Conservation (phyloP, 495 filamentous ascomycete species). For the Tuber umbilicatum region DNA sequence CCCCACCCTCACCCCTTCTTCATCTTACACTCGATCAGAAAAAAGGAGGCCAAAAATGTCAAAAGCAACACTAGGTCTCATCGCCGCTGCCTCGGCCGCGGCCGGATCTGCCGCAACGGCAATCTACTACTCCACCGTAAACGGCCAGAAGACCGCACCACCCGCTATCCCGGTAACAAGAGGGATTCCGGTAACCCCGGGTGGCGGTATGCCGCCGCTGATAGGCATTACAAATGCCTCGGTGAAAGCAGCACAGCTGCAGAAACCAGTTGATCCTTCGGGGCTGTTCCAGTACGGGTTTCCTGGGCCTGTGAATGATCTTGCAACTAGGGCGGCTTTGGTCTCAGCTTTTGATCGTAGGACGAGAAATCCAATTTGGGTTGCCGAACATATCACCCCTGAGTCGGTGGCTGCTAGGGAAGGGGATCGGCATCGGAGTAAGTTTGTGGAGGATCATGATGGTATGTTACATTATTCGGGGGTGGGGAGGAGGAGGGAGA, state of each 20-base stretch:
- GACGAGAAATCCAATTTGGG: conserved; percentile 88
- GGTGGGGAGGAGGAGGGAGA: no score
- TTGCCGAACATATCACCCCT: conserved; percentile 96
- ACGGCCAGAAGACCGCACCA: conserved; percentile 14
- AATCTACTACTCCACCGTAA: conserved; percentile 54
- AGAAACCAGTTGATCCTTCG: conserved; percentile 65
- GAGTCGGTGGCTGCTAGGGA: conserved; percentile 64
- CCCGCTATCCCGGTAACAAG: conserved; percentile 28
- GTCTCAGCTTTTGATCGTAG: conserved; percentile 86
- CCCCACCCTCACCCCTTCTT: background rate
- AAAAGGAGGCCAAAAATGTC: conserved; percentile 54
- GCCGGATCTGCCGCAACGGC: conserved; percentile 79
- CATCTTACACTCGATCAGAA: background rate
- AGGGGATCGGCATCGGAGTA: conserved; percentile 75
- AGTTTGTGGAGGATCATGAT: conserved; percentile 67
- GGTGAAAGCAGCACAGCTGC: conserved; percentile 12
- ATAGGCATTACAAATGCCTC: background rate
- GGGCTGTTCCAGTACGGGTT: conserved; percentile 96
- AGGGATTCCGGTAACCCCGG: background rate
- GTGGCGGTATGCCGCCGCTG: background rate
- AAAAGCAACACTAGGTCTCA: conserved; percentile 76
- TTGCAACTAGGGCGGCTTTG: conserved; percentile 64
- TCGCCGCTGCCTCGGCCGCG: conserved; percentile 82
- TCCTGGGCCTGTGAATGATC: conserved; percentile 80
- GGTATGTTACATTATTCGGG: conserved; percentile 10